Base-by-base conservation (phyloP, 2,329 filamentous ascomycete genomes). In the Neodidymelliopsis sp. region DNA sequence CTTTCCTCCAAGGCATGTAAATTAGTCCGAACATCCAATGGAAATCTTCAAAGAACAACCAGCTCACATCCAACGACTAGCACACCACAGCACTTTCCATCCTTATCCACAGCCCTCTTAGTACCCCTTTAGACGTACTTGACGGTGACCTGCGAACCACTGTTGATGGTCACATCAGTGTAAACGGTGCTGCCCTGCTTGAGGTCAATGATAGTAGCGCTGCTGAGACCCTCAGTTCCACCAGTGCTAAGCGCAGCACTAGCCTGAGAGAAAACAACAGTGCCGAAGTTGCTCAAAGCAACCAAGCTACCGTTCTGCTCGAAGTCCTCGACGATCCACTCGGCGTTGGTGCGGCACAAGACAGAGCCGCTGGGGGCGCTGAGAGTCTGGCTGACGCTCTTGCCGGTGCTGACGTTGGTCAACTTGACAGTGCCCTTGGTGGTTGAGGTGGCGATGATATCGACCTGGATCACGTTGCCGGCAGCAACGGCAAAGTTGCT, bases 311-410 rank as follows among this genome's bases (percentile, higher is more conserved):
- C 53, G 28, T 70, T 68, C 3, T 65, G 56, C 50, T 75, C 67
- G 54, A 79, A 82, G 48, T 82, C 80, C 71, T 85, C 83, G 11
- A 85, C 81, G 57, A 86, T 85, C 82, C 83, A 86, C 63, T 86
- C 83, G 9, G 81, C 83, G 53, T 84, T 84, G 59, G 71, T 34
- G 6, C 53, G 45, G 23, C 50, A 52, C 29, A 57, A 11, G 1
- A 37, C 29, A 2, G 35, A 53, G 18, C 66, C 49, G 9, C 48
- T 49, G 6, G 45, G 45, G 1, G 41, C 33, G 29, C 18, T 51
- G 2, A 85, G 79, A 4, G 71, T 76, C 69, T 86, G 79, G 12
- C 75, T 76, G 20, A 81, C 81, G 4, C 62, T 75, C 62, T 81
- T 65, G 33, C 81, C 81, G 2, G 76, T 84, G 8, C 73, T 77